Evolutionary conservation across 441 rosid genomes (phyloP).

Genomic region (Isatis lusitanica): DNA sequence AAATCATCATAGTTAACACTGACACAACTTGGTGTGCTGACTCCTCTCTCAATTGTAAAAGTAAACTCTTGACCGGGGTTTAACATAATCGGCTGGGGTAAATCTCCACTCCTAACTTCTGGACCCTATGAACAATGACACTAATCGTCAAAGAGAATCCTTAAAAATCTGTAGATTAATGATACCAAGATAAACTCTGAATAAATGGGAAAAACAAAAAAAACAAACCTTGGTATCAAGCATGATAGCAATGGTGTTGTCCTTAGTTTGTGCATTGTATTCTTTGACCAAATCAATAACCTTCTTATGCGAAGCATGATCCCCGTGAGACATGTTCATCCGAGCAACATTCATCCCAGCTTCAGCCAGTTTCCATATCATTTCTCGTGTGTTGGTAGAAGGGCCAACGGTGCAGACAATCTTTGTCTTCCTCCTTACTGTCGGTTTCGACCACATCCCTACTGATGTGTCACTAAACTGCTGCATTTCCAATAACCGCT

Average conservation of each 20-base stretch:
- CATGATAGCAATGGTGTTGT: constrained; percentile 94
- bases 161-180: neutral
- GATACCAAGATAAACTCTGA: neutral
- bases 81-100: constrained; percentile 82
- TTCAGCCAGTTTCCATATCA: constrained; percentile 87
- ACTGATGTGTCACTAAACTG: constrained; percentile 64
- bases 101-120: constrained; percentile 98
- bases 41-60: constrained; percentile 88
- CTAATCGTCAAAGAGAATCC: neutral
- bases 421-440: constrained; percentile 83
- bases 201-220: constrained; percentile 5
- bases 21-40: constrained; percentile 77
- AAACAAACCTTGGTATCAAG: constrained; percentile 86
- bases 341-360: constrained; percentile 98
- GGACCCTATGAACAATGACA: constrained; percentile 72
- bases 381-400: constrained; percentile 77
- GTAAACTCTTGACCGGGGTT: constrained; percentile 85
- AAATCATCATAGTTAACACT: constrained; percentile 98
- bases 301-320: constrained; percentile 92
- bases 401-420: constrained; percentile 96
- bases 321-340: constrained; percentile 97
- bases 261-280: constrained; percentile 86
- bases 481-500: constrained; percentile 52
- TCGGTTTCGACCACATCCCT: constrained; percentile 80
- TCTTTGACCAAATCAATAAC: constrained; percentile 94